Evolutionary conservation across 345 rosid genomes (phyloP).

Genomic region (Sonneratia alba): DNA sequence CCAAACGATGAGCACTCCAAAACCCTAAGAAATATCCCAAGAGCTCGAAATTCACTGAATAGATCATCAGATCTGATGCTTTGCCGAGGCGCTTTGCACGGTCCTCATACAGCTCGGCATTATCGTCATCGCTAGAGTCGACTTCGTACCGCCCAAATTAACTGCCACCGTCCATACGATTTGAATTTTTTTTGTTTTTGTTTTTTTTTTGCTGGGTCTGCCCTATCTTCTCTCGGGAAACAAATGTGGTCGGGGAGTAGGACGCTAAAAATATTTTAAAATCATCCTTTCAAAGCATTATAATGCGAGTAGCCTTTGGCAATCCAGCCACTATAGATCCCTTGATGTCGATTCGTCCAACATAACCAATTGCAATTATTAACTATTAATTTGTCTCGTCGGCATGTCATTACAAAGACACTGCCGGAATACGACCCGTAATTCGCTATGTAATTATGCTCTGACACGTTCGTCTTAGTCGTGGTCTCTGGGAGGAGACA

Average conservation of each 20-base stretch:
- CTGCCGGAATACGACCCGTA: background rate
- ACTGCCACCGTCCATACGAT: slow-evolving; percentile 2
- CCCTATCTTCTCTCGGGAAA: background rate
- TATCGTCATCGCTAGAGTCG: background rate
- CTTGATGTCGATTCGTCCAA: background rate
- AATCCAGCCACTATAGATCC: background rate
- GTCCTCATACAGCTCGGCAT: background rate
- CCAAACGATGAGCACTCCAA: background rate
- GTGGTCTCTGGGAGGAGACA: too few species aligned
- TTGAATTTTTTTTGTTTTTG: background rate
- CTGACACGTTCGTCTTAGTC: too few species aligned
- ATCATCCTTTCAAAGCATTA: background rate
- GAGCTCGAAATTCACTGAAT: background rate
- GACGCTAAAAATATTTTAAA: background rate
- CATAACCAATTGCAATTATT: background rate
- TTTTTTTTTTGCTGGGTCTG: background rate
- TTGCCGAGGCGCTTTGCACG: background rate
- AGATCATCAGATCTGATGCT: background rate
- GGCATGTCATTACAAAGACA: background rate
- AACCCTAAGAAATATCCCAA: background rate
- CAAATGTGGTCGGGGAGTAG: slow-evolving; percentile 1
- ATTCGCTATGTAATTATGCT: background rate
- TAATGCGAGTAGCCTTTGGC: background rate
- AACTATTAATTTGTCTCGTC: too few species aligned
- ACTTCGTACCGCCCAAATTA: slow-evolving; percentile 3